These are phyloP conservation scores for Macrophomina tecta DNA, from an alignment of 2,329 filamentous ascomycete genomes.

Conservation along the genomic window DNA sequence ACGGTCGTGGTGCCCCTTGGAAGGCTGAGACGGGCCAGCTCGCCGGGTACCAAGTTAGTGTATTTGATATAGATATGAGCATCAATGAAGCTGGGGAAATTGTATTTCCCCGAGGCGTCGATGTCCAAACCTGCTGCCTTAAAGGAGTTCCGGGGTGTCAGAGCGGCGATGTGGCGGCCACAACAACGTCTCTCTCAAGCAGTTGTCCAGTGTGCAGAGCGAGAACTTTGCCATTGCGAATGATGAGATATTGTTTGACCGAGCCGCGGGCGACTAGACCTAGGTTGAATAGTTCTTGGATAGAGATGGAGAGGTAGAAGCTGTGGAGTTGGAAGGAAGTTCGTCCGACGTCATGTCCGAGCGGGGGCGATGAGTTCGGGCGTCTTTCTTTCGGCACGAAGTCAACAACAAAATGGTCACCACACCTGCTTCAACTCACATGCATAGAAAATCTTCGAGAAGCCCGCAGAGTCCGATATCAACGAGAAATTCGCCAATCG, in stretches of 20 bases:
- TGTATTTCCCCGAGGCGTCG: not conserved
- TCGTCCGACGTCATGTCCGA: not conserved
- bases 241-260: not conserved
- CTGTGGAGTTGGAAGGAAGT: constrained; percentile 1
- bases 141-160: not conserved
- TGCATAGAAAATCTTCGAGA: not conserved
- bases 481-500: not conserved
- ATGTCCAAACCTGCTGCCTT: not conserved
- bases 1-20: not conserved
- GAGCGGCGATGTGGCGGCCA: constrained; percentile 4
- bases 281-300: not conserved
- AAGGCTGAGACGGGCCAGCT: constrained; percentile 3
- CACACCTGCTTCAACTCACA: not conserved
- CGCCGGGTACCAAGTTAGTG: constrained; percentile 1
- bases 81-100: not conserved
- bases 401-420: not conserved
- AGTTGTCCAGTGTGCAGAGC: not conserved
- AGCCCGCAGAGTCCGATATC: not conserved
- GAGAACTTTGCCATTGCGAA: not conserved
- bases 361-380: not conserved
- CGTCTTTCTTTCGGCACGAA: no score
- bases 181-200: not conserved
- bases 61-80: not conserved
- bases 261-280: not conserved
- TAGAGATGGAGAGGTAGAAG: not conserved